Evolutionary conservation across 306 rosid species (phyloP), one percentile per base, ranked within the genome.

Genomic region (Dryas drummondii): DNA sequence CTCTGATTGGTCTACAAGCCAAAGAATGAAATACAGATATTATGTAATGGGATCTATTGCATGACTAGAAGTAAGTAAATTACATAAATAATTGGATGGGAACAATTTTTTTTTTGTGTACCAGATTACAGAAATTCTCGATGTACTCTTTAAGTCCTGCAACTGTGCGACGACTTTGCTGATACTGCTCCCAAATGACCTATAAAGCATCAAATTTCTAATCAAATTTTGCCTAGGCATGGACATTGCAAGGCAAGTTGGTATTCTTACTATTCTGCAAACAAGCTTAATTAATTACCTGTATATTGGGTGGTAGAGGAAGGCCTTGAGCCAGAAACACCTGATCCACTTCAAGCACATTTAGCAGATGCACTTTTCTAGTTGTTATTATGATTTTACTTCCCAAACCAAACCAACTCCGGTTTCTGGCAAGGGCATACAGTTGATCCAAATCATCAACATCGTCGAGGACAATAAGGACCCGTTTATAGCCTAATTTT

Each of bases 381-480:
- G 64, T 68, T 0, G 81, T 77, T 49, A 77, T 60, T 70, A 77
- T 77, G 64, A 77, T 70, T 44, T 77, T 77, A 69, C 75, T 77
- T 68, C 75, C 74, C 51, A 37, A 2, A 16, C 80, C 80, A 59
- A 76, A 76, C 66, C 32, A 69, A 6, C 16, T 40, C 4, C 71
- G 45, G 0, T 8, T 54, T 52, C 81, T 63, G 19, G 59, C 14
- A 14, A 77, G 17, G 40, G 55, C 68, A 68, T 60, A 15, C 15
- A 77, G 5, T 42, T 77, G 76, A 1, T 15, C 52, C 42, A 50
- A 16, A 60, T 69, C 41, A 60, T 77, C 76, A 42, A 77, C 70
- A 42, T 58, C 50, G 47, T 77, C 81, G 5, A 59, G 53, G 59
- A 77, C 70, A 70, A 77, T 5, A 2, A 77, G 49, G 48, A 77